A percentile compares a stretch with the other conserved stretches of the same genome.
phyloP scores from a whole-genome alignment of 2,329 filamentous ascomycete species.

The Monosporascus sp. region DNA sequence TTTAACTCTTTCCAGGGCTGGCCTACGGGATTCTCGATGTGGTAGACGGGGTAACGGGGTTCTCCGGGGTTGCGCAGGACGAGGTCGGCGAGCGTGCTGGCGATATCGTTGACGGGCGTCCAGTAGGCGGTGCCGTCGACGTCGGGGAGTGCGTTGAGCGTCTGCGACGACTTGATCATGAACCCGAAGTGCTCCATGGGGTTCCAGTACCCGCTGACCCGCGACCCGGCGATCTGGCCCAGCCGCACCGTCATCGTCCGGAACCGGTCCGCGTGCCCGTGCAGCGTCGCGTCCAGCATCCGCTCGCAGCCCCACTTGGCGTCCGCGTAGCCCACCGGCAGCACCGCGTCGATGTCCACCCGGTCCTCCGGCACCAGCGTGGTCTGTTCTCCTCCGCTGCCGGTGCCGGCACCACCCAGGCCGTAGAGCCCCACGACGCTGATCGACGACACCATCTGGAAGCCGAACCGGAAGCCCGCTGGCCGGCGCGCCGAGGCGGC shows the following conservation, averaged over 20 bases:
- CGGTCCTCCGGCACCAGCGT: conserved; percentile 36
- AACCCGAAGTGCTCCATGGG: conserved; percentile 43
- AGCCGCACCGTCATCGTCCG: conserved; percentile 36
- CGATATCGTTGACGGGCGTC: conserved; percentile 37
- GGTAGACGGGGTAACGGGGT: conserved; percentile 16
- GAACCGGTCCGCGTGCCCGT: conserved; percentile 34
- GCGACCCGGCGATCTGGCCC: conserved; percentile 49
- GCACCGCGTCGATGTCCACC: conserved; percentile 31
- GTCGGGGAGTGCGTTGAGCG: conserved; percentile 34
- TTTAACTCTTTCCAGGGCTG: conserved; percentile 19
- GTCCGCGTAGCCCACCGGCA: conserved; percentile 44
- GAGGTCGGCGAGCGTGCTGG: conserved; percentile 18
- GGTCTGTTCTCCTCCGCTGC: conserved; percentile 7
- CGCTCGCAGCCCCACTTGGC: conserved; percentile 46
- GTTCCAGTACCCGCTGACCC: conserved; percentile 48
- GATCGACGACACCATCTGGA: conserved; percentile 38
- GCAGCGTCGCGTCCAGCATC: conserved; percentile 43
- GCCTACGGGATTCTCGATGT: conserved; percentile 23
- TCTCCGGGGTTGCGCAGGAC: conserved; percentile 2
- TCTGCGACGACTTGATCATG: conserved; percentile 44
- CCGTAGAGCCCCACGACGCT: conserved; percentile 28
- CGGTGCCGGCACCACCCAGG: neutral
- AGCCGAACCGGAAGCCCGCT: conserved; percentile 15
- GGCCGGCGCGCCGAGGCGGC: neutral
- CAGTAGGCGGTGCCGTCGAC: conserved; percentile 36